These are phyloP conservation scores for Monosporascus ibericus DNA, from an alignment of 2,329 filamentous ascomycete genomes.

Conservation along the genomic window DNA sequence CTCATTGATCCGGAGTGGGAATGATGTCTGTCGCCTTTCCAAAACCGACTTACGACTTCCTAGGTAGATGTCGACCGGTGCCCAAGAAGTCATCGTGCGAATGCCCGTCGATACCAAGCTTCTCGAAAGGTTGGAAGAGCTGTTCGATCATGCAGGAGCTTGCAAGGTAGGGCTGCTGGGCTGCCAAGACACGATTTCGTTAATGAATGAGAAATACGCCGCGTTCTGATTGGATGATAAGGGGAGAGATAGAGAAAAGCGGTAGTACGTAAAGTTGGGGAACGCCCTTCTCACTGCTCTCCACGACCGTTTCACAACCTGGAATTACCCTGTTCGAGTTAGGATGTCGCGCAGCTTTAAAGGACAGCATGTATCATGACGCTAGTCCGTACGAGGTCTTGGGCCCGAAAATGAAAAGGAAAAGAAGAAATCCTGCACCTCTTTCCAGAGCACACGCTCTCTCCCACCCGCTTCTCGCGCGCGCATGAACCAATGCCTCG, in stretches of 20 bases:
- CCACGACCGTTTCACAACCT: background rate
- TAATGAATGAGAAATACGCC: slow-evolving; percentile 18
- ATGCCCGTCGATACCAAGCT: no score
- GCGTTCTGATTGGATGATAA: slow-evolving; percentile 11
- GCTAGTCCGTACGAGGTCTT: background rate
- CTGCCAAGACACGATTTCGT: slow-evolving; percentile 17
- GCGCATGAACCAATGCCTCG: background rate
- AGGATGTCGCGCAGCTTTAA: no score
- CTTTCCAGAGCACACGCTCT: no score
- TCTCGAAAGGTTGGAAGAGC: no score
- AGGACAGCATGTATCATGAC: no score
- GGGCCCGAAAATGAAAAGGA: background rate
- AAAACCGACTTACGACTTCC: no score
- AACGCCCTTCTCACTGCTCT: background rate
- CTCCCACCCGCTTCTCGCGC: no score
- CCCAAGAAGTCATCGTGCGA: no score
- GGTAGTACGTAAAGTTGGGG: no score
- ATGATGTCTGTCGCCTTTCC: no score
- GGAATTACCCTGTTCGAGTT: background rate
- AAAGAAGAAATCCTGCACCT: background rate
- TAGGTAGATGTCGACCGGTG: no score
- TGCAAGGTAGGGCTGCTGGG: background rate
- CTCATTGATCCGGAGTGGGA: background rate
- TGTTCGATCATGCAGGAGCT: background rate
- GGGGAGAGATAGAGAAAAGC: slow-evolving; percentile 11